Base-by-base conservation (phyloP, 1,284 basidiomycete species). In the Pascua sp. region DNA sequence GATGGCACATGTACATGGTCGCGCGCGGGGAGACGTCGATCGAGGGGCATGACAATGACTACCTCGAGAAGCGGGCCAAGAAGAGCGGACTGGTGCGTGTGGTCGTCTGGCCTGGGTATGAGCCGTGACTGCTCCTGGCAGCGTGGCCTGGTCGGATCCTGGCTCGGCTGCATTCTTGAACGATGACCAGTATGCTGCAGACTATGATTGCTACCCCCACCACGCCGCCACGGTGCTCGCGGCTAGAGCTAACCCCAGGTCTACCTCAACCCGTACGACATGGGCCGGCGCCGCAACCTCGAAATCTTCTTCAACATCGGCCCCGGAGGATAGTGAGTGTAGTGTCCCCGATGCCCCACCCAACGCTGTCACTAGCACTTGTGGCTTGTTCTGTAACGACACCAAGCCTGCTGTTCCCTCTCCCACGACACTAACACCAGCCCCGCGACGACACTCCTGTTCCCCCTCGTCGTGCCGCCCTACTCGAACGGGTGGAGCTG, bases 211-310 rank as follows among this genome's bases (percentile, higher is more conserved):
- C n/a, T n/a, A n/a, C n/a, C n/a, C n/a, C n/a, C n/a, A n/a, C n/a
- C n/a, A n/a, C n/a, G n/a, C n/a, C n/a, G n/a, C n/a, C n/a, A n/a
- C n/a, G 24, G 4, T 32, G 24, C 24, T 7, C 24, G 24, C 24
- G 24, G 7, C 24, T 37, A 11, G 9, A 53, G 43, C 47, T 59
- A 42, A 58, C 48, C 43, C 1, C 60, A 89, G 86, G 80, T 79
- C 0, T 98, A 96, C 68, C 81, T 90, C 16, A 98, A 98, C 69
- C 92, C 89, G 8, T 98, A 93, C 71, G 88, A 98, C 71, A 78
- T 96, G 8, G 95, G 95, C 80, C 84, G 72, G 60, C 81, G 75
- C 36, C 57, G 82, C 60, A 98, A 98, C 71, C 76, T 98, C 7
- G 75, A 85, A 62, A 72, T 92, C 36, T 96, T 96, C 73, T 97